Conservation (phyloP, 257 asterid species). For the Plectranthus barbatus region DNA sequence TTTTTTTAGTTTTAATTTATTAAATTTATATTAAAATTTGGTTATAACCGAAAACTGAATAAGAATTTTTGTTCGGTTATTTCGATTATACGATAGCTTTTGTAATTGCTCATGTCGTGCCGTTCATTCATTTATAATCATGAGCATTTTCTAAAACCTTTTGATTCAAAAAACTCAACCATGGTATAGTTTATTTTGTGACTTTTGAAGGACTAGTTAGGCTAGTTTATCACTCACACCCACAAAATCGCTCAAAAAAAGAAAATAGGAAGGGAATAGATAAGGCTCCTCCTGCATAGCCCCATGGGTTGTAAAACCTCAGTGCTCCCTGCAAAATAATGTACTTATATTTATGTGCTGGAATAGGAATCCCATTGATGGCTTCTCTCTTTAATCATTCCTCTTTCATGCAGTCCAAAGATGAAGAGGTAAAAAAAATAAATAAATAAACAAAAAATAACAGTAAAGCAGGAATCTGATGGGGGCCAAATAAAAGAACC, state of each 20-base stretch:
- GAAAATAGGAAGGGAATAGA: background rate
- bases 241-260: background rate
- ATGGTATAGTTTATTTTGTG: background rate
- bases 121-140: background rate
- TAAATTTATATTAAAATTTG: no score
- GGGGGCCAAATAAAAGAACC: slow-evolving; percentile 9
- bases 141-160: background rate
- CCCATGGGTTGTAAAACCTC: slow-evolving; percentile 9
- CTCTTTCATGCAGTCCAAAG: slow-evolving; percentile 18
- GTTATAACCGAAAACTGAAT: no score
- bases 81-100: no score
- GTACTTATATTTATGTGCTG: slow-evolving; percentile 21
- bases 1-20: no score
- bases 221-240: background rate
- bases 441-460: no score
- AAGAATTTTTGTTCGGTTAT: no score
- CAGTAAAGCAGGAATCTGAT: slow-evolving; percentile 2
- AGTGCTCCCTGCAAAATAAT: slow-evolving; percentile 25
- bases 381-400: slow-evolving; percentile 49
- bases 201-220: background rate
- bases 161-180: background rate
- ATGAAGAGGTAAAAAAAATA: no score
- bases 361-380: slow-evolving; percentile 40
- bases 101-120: background rate
- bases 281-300: slow-evolving; percentile 18